Conservation (phyloP, 139 green algal species). For the Picochlorum sp. region DNA sequence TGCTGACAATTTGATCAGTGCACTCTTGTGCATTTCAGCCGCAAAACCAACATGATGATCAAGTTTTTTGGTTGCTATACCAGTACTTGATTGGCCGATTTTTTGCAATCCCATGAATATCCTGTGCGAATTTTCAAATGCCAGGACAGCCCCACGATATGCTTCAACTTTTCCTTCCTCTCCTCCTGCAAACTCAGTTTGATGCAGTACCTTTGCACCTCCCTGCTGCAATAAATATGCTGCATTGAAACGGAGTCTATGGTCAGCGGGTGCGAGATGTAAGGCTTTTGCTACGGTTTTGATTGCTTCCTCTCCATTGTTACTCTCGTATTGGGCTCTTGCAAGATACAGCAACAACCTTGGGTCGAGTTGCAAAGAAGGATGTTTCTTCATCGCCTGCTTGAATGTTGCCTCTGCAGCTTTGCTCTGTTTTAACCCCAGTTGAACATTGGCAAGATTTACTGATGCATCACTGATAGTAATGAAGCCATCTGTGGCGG, state of each 20-base stretch:
- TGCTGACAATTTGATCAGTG: neutral
- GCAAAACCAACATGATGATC: conserved; percentile 53
- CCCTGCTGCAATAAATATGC: conserved; percentile 73
- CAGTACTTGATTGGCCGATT: conserved; percentile 12
- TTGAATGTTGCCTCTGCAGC: conserved; percentile 61
- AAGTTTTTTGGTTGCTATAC: conserved; percentile 46
- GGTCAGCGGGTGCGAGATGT: conserved; percentile 65
- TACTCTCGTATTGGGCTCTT: conserved; percentile 63
- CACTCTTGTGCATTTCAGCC: conserved; percentile 21
- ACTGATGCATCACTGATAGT: conserved; percentile 53
- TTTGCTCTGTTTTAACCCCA: conserved; percentile 46
- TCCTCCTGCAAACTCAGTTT: neutral
- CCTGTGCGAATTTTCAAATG: conserved; percentile 32
- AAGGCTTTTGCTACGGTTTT: conserved; percentile 51
- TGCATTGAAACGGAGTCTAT: conserved; percentile 64
- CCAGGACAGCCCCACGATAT: conserved; percentile 26
- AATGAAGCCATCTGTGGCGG: conserved; percentile 37
- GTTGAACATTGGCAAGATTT: conserved; percentile 63
- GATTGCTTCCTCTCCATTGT: conserved; percentile 51
- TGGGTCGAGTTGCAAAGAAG: conserved; percentile 30
- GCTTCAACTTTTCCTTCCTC: conserved; percentile 20
- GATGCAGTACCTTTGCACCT: neutral
- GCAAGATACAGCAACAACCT: conserved; percentile 37
- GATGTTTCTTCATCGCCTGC: conserved; percentile 47
- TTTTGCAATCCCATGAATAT: conserved; percentile 20